Evolutionary conservation across 148 eudicot species (phyloP), one percentile per base, ranked within the genome.

Genomic region (Spergularia marina): DNA sequence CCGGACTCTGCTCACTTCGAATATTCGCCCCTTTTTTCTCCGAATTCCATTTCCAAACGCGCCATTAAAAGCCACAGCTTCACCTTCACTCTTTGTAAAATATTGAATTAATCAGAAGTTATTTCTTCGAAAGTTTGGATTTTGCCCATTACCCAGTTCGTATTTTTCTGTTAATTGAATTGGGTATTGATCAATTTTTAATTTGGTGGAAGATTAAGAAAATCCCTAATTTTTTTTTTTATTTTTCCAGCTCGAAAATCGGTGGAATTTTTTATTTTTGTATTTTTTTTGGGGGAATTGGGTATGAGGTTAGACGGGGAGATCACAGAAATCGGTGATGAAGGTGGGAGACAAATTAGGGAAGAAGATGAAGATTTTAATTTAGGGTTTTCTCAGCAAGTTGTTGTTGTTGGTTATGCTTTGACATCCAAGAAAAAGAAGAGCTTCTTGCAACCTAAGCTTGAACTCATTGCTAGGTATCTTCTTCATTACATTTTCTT

Each of bases 401-500:
- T 88, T 34, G 84, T 90, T 34, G 84, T 90, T 2, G 94, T 90
- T 73, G 94, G 94, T 17, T 90, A 90, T 65, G 91, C 90, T 65
- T 84, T 90, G 49, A 90, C 94, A 13, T 66, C 89, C 2, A 90
- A 90, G 89, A 90, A 90, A 71, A 86, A 82, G 77, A 81, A 80
- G 83, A 90, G 94, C 77, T 90, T 90, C 59, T 87, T 90, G 84
- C 94, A 90, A 79, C 91, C 94, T 36, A 83, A 86, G 69, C 83
- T 90, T 56, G 78, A 86, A 53, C 14, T 76, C 44, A 72, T 88
- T 51, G 94, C 94, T 76, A 76, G 90, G 94, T 89, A 86, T 20
- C 16, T 57, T 18, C 0, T 5, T 41, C 23, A 16, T 18, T 30
- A 1, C 12, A 9, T 5, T n/a, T 5, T 61, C 52, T 34, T 2